phyloP scores from a whole-genome alignment of 257 asterid species.

The Fraxinus cuspidata region DNA sequence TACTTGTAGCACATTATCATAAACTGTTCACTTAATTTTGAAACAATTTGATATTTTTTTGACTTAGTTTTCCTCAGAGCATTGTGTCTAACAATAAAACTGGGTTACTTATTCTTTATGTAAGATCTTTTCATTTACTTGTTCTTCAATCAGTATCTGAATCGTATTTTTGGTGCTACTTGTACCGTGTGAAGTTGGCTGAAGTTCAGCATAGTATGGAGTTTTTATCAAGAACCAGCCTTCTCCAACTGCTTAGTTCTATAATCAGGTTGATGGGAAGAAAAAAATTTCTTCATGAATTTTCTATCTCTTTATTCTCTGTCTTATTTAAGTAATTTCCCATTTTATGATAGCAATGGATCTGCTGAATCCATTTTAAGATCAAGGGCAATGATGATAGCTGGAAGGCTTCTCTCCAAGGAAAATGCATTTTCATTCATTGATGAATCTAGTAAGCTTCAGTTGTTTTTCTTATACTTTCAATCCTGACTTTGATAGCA shows the following conservation, averaged over 20 bases:
- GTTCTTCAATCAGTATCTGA: background rate
- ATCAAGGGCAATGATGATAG: slow-evolving; percentile 89
- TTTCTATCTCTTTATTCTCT: slow-evolving; percentile 9
- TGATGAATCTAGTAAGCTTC: slow-evolving; percentile 67
- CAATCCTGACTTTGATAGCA: background rate
- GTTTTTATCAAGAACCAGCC: slow-evolving; percentile 71
- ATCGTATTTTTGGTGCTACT: slow-evolving; percentile 9
- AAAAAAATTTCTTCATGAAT: background rate
- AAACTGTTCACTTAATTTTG: background rate
- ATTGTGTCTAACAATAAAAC: background rate
- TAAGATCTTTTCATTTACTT: background rate
- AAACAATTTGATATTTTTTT: background rate
- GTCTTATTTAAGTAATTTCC: slow-evolving; percentile 17
- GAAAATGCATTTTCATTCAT: slow-evolving; percentile 69
- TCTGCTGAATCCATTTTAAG: slow-evolving; percentile 75
- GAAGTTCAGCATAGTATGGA: slow-evolving; percentile 82
- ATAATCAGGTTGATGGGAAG: slow-evolving; percentile 64
- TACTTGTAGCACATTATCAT: background rate
- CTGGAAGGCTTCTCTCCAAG: slow-evolving; percentile 88
- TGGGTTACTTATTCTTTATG: background rate
- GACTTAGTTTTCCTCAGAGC: background rate
- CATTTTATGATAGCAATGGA: slow-evolving; percentile 47
- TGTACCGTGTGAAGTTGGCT: slow-evolving; percentile 63
- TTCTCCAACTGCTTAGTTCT: slow-evolving; percentile 80
- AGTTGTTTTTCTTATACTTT: slow-evolving; percentile 9